Evolutionary conservation across 768 basidiomycete species (phyloP).

Genomic region (Trametes gibbosa): DNA sequence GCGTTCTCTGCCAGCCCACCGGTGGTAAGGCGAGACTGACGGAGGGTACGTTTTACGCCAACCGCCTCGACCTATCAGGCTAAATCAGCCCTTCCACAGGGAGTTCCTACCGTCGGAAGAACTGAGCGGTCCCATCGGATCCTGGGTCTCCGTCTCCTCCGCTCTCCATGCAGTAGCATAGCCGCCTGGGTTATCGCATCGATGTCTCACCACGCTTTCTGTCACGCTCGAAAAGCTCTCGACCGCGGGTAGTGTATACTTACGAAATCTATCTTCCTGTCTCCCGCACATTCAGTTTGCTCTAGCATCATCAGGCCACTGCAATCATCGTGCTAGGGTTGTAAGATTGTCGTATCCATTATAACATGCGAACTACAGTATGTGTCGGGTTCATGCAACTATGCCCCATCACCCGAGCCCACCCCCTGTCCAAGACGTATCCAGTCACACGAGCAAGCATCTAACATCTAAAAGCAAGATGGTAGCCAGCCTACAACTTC

Average conservation of each 20-base stretch:
- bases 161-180: slow-evolving; percentile 18
- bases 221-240: slow-evolving; percentile 20
- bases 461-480: not conserved
- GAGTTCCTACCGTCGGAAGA: slow-evolving; percentile 97
- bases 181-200: slow-evolving; percentile 14
- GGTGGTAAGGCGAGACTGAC: slow-evolving; percentile 98
- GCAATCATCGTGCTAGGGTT: not conserved
- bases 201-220: slow-evolving; percentile 19
- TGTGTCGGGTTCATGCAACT: not conserved
- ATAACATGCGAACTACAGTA: slow-evolving; percentile 6
- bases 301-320: not conserved
- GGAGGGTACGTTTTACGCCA: slow-evolving; percentile 65
- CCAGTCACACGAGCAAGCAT: not conserved
- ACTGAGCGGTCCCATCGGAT: slow-evolving; percentile 38
- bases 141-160: slow-evolving; percentile 7
- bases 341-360: not conserved
- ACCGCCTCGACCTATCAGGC: not conserved
- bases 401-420: not conserved
- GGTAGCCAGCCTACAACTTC: slow-evolving; percentile 34
- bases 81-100: slow-evolving; percentile 45
- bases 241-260: slow-evolving; percentile 23
- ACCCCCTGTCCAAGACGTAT: not conserved
- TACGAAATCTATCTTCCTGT: slow-evolving; percentile 18
- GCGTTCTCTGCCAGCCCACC: slow-evolving; percentile 95
- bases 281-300: slow-evolving; percentile 6